Evolutionary conservation across 306 rosid species (phyloP), one percentile per base, ranked within the genome.

Genomic region (Sechiopsis laciniata): DNA sequence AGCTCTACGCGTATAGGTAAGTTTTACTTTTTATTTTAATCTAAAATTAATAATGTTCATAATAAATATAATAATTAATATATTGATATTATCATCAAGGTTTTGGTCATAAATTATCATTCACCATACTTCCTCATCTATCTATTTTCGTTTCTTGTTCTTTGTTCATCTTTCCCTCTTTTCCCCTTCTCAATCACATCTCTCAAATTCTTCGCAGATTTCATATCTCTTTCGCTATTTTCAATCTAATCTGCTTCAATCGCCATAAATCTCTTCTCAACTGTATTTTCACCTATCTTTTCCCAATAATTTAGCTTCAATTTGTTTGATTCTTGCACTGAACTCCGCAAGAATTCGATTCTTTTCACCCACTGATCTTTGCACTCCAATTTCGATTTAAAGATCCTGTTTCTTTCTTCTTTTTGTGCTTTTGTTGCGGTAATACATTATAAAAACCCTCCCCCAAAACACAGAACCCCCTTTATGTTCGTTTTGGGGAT

Each of bases 111-210:
- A 53, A 72, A 55, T 19, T 11, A 59, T 58, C 76, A 56, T 35
- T 21, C 76, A 15, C 45, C 74, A 37, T 46, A 22, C 66, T 56
- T 73, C 55, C 76, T 72, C 76, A 19, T 73, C 76, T 59, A 55
- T 55, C 15, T 40, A 40, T 24, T 52, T 72, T 72, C 8, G 67
- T 72, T 72, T 46, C 24, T 26, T 26, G 22, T 22, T 11, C 17
- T 50, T 14, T 57, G 42, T 26, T 55, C 51, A n/a, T 72, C 17
- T 10, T 22, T n/a, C 56, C 55, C 20, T 42, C 29, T 22, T 42
- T 16, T 59, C 42, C 42, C 72, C 54, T 29, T 9, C 4, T 55
- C 75, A 4, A 16, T 55, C 46, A 40, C 46, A 42, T 74, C 56
- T 42, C 55, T 64, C 29, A n/a, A 13, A 74, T 26, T 24, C 6